Conservation (phyloP, 768 basidiomycete genomes). For the Suillus alpinus region DNA sequence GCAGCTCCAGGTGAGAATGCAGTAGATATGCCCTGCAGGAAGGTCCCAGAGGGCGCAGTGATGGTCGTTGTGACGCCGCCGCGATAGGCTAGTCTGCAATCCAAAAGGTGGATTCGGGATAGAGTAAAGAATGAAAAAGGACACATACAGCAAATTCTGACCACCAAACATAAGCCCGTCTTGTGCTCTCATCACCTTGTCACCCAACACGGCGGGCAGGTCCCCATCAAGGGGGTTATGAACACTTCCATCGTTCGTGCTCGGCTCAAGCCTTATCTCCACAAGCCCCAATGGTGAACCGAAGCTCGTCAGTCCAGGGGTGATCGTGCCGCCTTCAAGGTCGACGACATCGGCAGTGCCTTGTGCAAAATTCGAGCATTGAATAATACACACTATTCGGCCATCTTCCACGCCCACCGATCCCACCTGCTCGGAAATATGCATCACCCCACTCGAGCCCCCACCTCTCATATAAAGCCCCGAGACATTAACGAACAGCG, state of each 20-base stretch:
- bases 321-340: constrained; percentile 67
- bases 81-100: constrained; percentile 56
- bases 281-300: constrained; percentile 70
- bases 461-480: constrained; percentile 38
- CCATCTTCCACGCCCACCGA: constrained; percentile 48
- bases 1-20: constrained; percentile 57
- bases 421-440: constrained; percentile 23
- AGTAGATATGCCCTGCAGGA: constrained; percentile 61
- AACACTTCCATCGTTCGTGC: constrained; percentile 66
- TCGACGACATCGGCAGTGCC: constrained; percentile 41
- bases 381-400: constrained; percentile 48
- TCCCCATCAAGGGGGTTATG: constrained; percentile 51
- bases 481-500: constrained; percentile 67
- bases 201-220: constrained; percentile 48
- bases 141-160: constrained; percentile 66
- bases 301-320: constrained; percentile 69
- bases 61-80: constrained; percentile 66
- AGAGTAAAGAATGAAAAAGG: not conserved
- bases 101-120: not conserved
- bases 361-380: constrained; percentile 19
- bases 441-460: constrained; percentile 22
- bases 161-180: constrained; percentile 74
- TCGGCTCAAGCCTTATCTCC: constrained; percentile 64
- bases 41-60: constrained; percentile 39
- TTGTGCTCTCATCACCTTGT: constrained; percentile 58